Evolutionary conservation across 495 filamentous ascomycete species (phyloP).

Genomic region (Letharia columbiana): DNA sequence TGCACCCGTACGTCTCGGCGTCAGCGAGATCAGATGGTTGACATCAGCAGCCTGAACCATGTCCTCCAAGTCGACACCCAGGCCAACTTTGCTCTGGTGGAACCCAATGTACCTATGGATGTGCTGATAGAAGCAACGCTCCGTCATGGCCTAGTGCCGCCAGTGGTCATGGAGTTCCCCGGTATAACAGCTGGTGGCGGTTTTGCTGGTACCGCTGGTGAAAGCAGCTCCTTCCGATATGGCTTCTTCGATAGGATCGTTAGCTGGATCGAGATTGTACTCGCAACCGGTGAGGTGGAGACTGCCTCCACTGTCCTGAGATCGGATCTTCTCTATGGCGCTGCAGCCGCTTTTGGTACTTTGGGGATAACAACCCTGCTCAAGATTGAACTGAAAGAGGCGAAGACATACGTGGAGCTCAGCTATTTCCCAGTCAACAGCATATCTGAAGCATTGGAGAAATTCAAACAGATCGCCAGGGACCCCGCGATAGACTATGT

Average conservation of each 20-base stretch:
- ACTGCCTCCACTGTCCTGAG: slow-evolving; percentile 32
- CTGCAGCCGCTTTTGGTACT: slow-evolving; percentile 44
- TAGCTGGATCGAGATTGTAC: slow-evolving; percentile 44
- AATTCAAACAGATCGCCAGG: slow-evolving; percentile 27
- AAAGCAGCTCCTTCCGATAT: slow-evolving; percentile 47
- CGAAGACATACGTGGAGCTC: slow-evolving; percentile 40
- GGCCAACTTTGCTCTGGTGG: slow-evolving; percentile 35
- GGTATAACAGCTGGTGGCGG: slow-evolving; percentile 52
- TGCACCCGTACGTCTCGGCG: slow-evolving; percentile 48
- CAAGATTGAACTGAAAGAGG: slow-evolving; percentile 41
- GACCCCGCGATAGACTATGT: slow-evolving; percentile 43
- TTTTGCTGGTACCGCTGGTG: slow-evolving; percentile 46
- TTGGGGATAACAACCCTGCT: slow-evolving; percentile 47
- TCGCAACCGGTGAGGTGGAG: slow-evolving; percentile 44
- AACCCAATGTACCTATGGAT: slow-evolving; percentile 50
- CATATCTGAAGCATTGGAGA: slow-evolving; percentile 34
- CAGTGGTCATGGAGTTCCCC: slow-evolving; percentile 52
- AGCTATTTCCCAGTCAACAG: slow-evolving; percentile 33
- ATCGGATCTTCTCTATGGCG: slow-evolving; percentile 43
- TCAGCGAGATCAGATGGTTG: slow-evolving; percentile 41
- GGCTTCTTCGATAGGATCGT: slow-evolving; percentile 48
- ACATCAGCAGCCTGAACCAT: slow-evolving; percentile 45
- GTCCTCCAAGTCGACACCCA: slow-evolving; percentile 45
- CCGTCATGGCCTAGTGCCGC: slow-evolving; percentile 38
- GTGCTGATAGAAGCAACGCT: slow-evolving; percentile 36